Conservation (phyloP, 2,329 filamentous ascomycete species). For the Madurella fahalii region DNA sequence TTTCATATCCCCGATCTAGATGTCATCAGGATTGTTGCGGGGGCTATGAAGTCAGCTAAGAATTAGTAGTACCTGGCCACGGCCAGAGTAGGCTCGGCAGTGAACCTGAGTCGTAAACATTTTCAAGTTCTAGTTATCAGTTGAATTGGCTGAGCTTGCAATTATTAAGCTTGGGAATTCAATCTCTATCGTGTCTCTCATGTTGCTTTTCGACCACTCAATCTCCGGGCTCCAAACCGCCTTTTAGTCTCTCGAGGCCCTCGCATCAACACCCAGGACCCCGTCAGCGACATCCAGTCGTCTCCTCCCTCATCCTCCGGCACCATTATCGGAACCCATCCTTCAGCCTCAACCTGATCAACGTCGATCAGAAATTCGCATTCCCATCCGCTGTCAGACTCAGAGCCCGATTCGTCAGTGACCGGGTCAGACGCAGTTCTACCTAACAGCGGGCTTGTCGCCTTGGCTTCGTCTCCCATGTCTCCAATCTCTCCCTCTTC, state of each 20-base stretch:
- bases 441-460: not conserved
- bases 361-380: conserved; percentile 2
- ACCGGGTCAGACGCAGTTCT: not conserved
- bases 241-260: not conserved
- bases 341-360: conserved; percentile 2
- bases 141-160: no score
- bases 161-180: no score
- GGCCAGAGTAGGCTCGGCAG: no score
- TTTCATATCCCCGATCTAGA: no score
- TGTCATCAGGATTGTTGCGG: no score
- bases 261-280: conserved; percentile 14
- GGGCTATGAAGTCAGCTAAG: no score
- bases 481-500: not conserved
- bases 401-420: not conserved
- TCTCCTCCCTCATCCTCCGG: conserved; percentile 7
- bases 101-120: no score
- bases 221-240: not conserved
- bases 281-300: conserved; percentile 16
- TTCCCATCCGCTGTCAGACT: not conserved
- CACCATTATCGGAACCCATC: conserved; percentile 17
- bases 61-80: no score
- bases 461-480: not conserved
- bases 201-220: not conserved
- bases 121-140: no score
- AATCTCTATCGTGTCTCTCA: no score